A percentile compares a stretch with the other conserved stretches of the same genome.
phyloP scores from a whole-genome alignment of 2,329 filamentous ascomycete species.

The Pseudopithomyces chartarum region DNA sequence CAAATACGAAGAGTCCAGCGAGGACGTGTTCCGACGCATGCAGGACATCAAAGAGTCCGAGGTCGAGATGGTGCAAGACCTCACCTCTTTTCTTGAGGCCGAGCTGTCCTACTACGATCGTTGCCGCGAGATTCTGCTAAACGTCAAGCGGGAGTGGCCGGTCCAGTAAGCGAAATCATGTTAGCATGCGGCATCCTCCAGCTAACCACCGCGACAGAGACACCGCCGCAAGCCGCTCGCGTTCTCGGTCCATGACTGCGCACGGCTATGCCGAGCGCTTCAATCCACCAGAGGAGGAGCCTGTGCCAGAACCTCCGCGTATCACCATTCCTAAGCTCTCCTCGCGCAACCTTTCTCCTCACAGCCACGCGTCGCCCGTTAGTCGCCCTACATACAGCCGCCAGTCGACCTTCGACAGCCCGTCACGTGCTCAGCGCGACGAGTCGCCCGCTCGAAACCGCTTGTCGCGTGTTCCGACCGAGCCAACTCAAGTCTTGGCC shows the following conservation, averaged over 20 bases:
- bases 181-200: not conserved
- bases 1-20: conserved; percentile 94
- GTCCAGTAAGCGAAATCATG: conserved; percentile 54
- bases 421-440: conserved; percentile 58
- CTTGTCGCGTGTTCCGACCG: conserved; percentile 60
- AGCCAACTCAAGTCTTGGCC: conserved; percentile 56
- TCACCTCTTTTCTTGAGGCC: conserved; percentile 82
- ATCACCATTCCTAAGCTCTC: conserved; percentile 49
- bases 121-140: conserved; percentile 80
- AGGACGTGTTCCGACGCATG: conserved; percentile 92
- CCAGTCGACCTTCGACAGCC: conserved; percentile 64
- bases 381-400: conserved; percentile 57
- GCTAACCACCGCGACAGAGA: conserved; percentile 33
- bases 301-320: conserved; percentile 56
- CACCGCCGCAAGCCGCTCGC: conserved; percentile 46
- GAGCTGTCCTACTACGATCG: conserved; percentile 91
- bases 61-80: conserved; percentile 77
- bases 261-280: conserved; percentile 67
- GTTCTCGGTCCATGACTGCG: conserved; percentile 67
- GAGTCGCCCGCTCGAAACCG: conserved; percentile 54
- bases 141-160: conserved; percentile 72
- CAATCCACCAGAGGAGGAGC: conserved; percentile 62
- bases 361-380: conserved; percentile 38
- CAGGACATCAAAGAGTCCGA: conserved; percentile 95
- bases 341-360: conserved; percentile 50